A percentile compares a stretch with the other conserved stretches of the same genome.
phyloP scores from a whole-genome alignment of 2,329 filamentous ascomycete species.

The Thermothelomyces thermophilus region DNA sequence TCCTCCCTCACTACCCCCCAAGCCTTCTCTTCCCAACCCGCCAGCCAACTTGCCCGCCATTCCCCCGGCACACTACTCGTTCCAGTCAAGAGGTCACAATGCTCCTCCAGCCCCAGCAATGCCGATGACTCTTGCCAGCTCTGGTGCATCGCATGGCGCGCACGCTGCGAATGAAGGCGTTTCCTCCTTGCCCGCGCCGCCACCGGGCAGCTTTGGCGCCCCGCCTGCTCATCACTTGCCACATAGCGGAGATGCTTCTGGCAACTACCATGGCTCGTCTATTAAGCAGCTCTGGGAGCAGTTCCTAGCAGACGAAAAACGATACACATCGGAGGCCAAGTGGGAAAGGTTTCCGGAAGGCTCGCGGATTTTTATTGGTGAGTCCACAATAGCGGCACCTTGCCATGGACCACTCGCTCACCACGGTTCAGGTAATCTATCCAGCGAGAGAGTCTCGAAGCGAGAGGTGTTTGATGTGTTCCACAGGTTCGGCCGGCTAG shows the following conservation, averaged over 20 bases:
- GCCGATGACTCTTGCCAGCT: slow-evolving; percentile 10
- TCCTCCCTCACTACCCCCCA: slow-evolving; percentile 28
- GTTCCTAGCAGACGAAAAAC: slow-evolving; percentile 66
- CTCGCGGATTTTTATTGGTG: slow-evolving; percentile 76
- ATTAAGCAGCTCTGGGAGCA: slow-evolving; percentile 62
- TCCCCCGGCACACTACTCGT: slow-evolving; percentile 21
- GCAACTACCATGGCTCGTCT: slow-evolving; percentile 24
- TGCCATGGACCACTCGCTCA: slow-evolving; percentile 24
- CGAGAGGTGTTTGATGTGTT: slow-evolving; percentile 90
- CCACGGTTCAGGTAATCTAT: slow-evolving; percentile 70
- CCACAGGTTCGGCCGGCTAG: slow-evolving; percentile 74
- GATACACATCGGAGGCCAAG: slow-evolving; percentile 68
- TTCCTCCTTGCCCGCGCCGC: slow-evolving; percentile 20
- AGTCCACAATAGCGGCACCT: slow-evolving; percentile 22
- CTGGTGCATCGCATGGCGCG: slow-evolving; percentile 16
- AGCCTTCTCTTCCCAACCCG: slow-evolving; percentile 26
- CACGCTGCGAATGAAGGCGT: slow-evolving; percentile 20
- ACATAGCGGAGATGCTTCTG: slow-evolving; percentile 8
- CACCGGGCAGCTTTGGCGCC: slow-evolving; percentile 14
- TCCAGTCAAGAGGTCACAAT: slow-evolving; percentile 17
- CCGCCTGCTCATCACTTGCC: slow-evolving; percentile 17
- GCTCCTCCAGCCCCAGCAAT: slow-evolving; percentile 7
- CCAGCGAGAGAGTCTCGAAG: slow-evolving; percentile 88
- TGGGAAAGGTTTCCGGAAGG: slow-evolving; percentile 76
- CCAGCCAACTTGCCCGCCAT: slow-evolving; percentile 18